Evolutionary conservation across 352 stramenopile species (phyloP), one percentile per base, ranked within the genome.

Genomic region (Pythium plurisporium): DNA sequence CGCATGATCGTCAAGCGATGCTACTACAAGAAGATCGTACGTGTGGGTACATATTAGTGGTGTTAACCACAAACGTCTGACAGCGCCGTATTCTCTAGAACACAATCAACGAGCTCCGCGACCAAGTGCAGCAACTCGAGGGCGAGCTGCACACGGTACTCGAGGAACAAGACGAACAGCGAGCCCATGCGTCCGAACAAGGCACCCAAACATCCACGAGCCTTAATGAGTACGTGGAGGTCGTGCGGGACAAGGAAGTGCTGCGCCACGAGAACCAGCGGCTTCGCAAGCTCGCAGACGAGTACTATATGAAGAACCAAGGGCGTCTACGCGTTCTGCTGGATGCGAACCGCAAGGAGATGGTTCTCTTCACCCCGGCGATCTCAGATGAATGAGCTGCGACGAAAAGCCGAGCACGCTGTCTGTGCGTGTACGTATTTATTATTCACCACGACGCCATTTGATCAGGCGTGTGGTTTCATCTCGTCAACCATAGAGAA

Each of bases 1-100:
- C 76, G 78, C 5, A 76, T 85, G 53, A 85, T 86, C 59, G 78
- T 82, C 63, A 86, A 87, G 63, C 73, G 76, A 9, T 76, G 79
- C 46, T 90, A 90, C 77, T 88, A 88, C 72, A 86, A 86, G 67
- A 88, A 88, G 64, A 86, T 86, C 55, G 79, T 88, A 74, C 58
- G 78, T 69, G 10, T 15, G n/a, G 44, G 25, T 4, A 17, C 14
- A 27, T 40, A 17, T 2, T 5, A n/a, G 17, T 19, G 22, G 5
- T n/a, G 17, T 1, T 23, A 14, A n/a, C 31, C 11, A 42, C 10
- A 14, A 54, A 63, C 43, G 46, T 60, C 51, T 26, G 11, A 46
- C 42, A 17, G n/a, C 5, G 19, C 2, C 17, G 20, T 37, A 43
- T 27, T 55, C 6, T 57, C 5, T 37, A 87, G 77, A 84, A 86